phyloP scores from a whole-genome alignment of 495 filamentous ascomycete species.

The Tetracladium setigerum region DNA sequence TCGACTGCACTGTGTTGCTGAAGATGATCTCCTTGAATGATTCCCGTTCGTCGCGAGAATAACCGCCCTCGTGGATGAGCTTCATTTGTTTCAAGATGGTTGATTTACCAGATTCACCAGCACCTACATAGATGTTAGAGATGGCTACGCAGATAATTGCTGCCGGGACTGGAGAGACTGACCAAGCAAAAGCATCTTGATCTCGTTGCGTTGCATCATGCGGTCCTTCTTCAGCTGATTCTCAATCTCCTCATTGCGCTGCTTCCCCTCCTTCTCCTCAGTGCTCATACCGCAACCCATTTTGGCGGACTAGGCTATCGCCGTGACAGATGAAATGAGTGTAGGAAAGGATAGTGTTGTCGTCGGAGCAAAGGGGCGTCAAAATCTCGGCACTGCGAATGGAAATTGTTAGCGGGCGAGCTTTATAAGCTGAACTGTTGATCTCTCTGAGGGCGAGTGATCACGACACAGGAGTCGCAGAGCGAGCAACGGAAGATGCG shows the following conservation, averaged over 20 bases:
- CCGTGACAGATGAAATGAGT: background rate
- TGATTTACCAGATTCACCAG: conserved; percentile 99
- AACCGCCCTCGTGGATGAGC: conserved; percentile 75
- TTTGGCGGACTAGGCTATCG: conserved; percentile 37
- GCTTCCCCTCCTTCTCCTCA: conserved; percentile 99
- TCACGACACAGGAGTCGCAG: too few relatives aligned
- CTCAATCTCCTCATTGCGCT: conserved; percentile 98
- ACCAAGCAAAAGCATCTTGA: conserved; percentile 99
- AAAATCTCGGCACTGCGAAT: background rate
- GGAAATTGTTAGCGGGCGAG: too few relatives aligned
- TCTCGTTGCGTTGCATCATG: conserved; percentile 93
- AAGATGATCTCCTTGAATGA: conserved; percentile 96
- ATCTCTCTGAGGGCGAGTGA: too few relatives aligned
- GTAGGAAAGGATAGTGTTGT: background rate
- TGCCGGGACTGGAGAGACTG: conserved; percentile 27
- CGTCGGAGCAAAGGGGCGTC: background rate
- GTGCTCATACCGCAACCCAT: conserved; percentile 99
- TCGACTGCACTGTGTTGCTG: conserved; percentile 94
- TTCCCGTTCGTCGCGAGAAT: conserved; percentile 70
- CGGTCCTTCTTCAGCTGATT: conserved; percentile 94
- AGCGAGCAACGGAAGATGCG: too few relatives aligned
- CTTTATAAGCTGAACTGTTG: too few relatives aligned
- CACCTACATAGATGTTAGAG: conserved; percentile 51
- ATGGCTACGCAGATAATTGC: conserved; percentile 3
- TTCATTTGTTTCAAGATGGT: conserved; percentile 99